phyloP scores from a whole-genome alignment of 202 grass and related monocot genomes.

The Elaeis oleifera region DNA sequence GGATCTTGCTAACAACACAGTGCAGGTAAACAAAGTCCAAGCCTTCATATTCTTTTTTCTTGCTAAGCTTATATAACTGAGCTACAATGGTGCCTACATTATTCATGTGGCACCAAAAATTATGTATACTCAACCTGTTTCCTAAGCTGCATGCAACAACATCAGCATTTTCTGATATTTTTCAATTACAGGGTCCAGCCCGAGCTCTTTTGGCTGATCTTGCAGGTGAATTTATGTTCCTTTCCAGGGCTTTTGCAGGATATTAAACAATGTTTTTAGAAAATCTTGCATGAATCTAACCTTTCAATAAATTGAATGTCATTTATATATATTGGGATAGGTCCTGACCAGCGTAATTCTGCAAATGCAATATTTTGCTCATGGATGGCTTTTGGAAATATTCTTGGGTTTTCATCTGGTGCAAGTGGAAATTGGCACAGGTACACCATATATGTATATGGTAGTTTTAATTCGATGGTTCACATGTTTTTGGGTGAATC shows the following conservation, averaged over 20 bases:
- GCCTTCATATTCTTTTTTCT: slow-evolving; percentile 16
- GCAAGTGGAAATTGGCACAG: slow-evolving; percentile 83
- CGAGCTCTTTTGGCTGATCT: slow-evolving; percentile 93
- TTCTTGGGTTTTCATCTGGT: slow-evolving; percentile 87
- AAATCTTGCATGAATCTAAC: not conserved
- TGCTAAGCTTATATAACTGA: slow-evolving; percentile 1
- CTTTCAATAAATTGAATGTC: not conserved
- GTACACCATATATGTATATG: slow-evolving; percentile 19
- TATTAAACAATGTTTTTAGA: not conserved
- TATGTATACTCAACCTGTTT: no score
- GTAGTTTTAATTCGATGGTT: no score
- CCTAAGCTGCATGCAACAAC: no score
- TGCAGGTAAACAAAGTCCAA: slow-evolving; percentile 64
- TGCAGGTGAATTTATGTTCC: slow-evolving; percentile 46
- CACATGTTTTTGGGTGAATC: no score
- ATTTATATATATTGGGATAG: slow-evolving; percentile 22
- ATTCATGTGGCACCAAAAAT: slow-evolving; percentile 8
- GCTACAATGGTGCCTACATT: not conserved
- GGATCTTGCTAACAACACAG: slow-evolving; percentile 98
- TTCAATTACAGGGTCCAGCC: slow-evolving; percentile 57
- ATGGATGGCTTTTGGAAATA: slow-evolving; percentile 98
- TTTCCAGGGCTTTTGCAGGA: not conserved
- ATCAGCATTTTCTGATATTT: slow-evolving; percentile 7
- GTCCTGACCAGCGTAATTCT: slow-evolving; percentile 83
- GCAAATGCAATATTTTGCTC: slow-evolving; percentile 99